Conservation (phyloP, 495 filamentous ascomycete genomes). For the Daldinia decipiens region DNA sequence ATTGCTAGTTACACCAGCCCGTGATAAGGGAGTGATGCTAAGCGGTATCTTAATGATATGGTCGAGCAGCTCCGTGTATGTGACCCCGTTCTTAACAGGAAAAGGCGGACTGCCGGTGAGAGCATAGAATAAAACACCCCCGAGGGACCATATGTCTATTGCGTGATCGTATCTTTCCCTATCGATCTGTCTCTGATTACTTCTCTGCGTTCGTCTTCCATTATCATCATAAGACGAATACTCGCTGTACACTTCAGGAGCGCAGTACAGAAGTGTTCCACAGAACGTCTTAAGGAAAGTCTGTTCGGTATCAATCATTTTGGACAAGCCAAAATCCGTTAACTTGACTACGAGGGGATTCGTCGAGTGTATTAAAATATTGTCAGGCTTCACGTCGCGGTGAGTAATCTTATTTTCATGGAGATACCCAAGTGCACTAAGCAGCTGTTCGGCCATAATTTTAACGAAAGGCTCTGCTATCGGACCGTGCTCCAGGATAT, state of each 20-base stretch:
- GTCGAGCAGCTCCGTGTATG: constrained; percentile 73
- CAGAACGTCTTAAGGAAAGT: constrained; percentile 97
- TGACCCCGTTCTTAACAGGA: constrained; percentile 66
- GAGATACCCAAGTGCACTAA: constrained; percentile 86
- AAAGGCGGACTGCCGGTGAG: constrained; percentile 81
- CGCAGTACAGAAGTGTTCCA: constrained; percentile 93
- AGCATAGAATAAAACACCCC: constrained; percentile 86
- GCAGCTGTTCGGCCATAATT: constrained; percentile 77
- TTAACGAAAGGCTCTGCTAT: constrained; percentile 75
- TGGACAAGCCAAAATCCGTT: constrained; percentile 95
- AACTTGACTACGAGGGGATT: constrained; percentile 86
- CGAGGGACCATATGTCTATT: constrained; percentile 95
- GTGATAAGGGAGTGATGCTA: constrained; percentile 67
- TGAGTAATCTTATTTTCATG: constrained; percentile 90
- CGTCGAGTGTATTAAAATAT: constrained; percentile 81
- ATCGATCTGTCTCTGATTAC: constrained; percentile 47
- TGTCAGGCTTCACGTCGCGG: constrained; percentile 97
- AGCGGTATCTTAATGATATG: constrained; percentile 80
- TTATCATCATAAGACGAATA: constrained; percentile 68
- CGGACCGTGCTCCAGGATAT: constrained; percentile 66
- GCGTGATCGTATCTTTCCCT: constrained; percentile 80
- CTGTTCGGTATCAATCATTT: constrained; percentile 84
- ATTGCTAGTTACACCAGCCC: constrained; percentile 65
- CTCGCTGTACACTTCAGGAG: constrained; percentile 92
- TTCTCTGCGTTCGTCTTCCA: constrained; percentile 57